Conservation (phyloP, 768 basidiomycete species). For the Favolaschia claudopus region DNA sequence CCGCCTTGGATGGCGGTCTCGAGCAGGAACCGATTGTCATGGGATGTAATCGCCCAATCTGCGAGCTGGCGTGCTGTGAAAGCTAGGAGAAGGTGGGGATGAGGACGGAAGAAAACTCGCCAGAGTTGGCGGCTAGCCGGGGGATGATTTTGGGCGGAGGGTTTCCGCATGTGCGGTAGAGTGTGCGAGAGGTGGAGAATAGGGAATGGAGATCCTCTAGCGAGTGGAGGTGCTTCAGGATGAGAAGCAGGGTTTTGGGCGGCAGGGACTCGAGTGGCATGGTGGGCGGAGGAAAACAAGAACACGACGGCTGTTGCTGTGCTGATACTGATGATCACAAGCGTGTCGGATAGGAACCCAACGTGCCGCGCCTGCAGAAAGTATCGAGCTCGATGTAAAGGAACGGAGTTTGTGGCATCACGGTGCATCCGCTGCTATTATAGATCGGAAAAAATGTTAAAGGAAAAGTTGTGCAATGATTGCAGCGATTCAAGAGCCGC, state of each 20-base stretch:
- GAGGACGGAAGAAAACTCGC: conserved; percentile 2
- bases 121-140: conserved; percentile 4
- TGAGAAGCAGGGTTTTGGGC: not conserved
- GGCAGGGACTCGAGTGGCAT: not conserved
- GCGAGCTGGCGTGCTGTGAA: conserved; percentile 1
- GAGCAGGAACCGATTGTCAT: not conserved
- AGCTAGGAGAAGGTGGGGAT: not conserved
- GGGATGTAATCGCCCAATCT: conserved; percentile 1
- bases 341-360: too few species aligned
- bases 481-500: too few species aligned
- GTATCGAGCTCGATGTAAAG: too few species aligned
- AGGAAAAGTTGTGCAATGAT: too few species aligned
- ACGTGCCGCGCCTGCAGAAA: too few species aligned
- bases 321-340: too few species aligned
- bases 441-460: too few species aligned
- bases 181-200: conserved; percentile 1
- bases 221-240: not conserved
- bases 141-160: conserved; percentile 3
- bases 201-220: conserved; percentile 4
- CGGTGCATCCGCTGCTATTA: too few species aligned
- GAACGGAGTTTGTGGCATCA: too few species aligned
- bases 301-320: too few species aligned
- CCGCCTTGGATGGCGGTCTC: conserved; percentile 2
- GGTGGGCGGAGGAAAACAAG: too few species aligned
- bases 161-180: not conserved